Evolutionary conservation across 768 basidiomycete species (phyloP).

Genomic region (Serendipita sp.): DNA sequence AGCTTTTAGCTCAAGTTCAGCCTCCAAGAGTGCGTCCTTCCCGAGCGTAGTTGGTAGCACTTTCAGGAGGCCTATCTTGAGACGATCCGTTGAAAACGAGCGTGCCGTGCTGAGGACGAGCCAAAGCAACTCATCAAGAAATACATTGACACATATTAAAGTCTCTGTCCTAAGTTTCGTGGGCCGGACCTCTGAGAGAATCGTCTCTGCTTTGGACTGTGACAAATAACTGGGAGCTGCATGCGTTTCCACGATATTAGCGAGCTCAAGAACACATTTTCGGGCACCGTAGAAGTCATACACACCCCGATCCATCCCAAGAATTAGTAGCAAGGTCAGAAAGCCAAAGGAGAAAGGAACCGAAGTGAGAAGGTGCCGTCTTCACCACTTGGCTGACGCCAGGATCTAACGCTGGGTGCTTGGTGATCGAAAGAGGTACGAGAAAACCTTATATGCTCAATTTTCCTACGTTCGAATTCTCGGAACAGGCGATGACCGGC

Average conservation of each 20-base stretch:
- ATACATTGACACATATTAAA: slow-evolving; percentile 60
- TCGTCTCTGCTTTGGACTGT: slow-evolving; percentile 69
- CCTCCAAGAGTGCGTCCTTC: slow-evolving; percentile 84
- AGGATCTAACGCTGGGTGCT: too few relatives aligned
- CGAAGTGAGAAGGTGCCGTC: not conserved
- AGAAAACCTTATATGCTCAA: too few relatives aligned
- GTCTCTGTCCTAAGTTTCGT: slow-evolving; percentile 69
- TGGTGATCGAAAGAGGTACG: too few relatives aligned
- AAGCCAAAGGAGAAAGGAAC: not conserved
- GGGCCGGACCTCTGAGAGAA: slow-evolving; percentile 86
- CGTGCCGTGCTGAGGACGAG: slow-evolving; percentile 49
- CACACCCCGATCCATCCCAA: slow-evolving; percentile 2
- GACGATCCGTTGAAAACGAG: slow-evolving; percentile 55
- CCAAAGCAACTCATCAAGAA: slow-evolving; percentile 74
- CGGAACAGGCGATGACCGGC: too few relatives aligned
- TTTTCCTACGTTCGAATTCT: too few relatives aligned
- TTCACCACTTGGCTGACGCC: not conserved
- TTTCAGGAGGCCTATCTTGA: slow-evolving; percentile 55
- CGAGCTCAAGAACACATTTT: not conserved
- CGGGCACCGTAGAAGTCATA: not conserved
- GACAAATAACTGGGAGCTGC: slow-evolving; percentile 65
- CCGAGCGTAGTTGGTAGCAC: slow-evolving; percentile 68
- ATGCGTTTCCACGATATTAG: not conserved
- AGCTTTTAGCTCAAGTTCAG: slow-evolving; percentile 79
- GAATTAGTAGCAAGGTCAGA: not conserved